A percentile compares a stretch with the other conserved stretches of the same genome.
Evolutionary conservation across 352 stramenopile genomes (phyloP).

Genomic region (Phytophthora litchii): DNA sequence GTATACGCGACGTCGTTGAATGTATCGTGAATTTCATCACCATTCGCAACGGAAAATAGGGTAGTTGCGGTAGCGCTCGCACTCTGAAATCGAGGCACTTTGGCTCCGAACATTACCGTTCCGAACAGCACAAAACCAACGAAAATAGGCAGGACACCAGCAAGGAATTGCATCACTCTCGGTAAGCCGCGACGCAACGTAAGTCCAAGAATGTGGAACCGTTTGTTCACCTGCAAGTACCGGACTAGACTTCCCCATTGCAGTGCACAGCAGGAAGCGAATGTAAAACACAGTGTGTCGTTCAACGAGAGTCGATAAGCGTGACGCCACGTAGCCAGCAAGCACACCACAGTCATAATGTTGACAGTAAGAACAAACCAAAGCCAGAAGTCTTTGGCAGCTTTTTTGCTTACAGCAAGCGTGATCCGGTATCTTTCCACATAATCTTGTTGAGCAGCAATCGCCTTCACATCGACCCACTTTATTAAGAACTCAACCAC

Average conservation of each 20-base stretch:
- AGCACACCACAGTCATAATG: constrained; percentile 50
- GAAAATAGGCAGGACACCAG: constrained; percentile 84
- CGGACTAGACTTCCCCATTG: constrained; percentile 81
- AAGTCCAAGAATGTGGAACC: constrained; percentile 80
- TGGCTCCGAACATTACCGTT: constrained; percentile 87
- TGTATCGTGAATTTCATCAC: constrained; percentile 88
- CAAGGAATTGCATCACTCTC: constrained; percentile 79
- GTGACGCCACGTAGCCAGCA: constrained; percentile 59
- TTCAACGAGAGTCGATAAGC: constrained; percentile 59
- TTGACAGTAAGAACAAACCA: constrained; percentile 64
- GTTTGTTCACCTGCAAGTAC: constrained; percentile 70
- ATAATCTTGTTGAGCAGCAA: constrained; percentile 17
- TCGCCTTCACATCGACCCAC: constrained; percentile 32
- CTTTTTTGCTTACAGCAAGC: constrained; percentile 20
- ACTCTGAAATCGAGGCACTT: constrained; percentile 78
- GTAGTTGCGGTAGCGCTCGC: constrained; percentile 70
- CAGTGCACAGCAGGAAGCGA: constrained; percentile 68
- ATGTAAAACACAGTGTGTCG: constrained; percentile 62
- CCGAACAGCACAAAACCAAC: constrained; percentile 87
- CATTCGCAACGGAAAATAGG: constrained; percentile 87
- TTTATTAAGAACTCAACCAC: constrained; percentile 51
- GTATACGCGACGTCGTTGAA: constrained; percentile 78
- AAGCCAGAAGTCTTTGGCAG: constrained; percentile 69
- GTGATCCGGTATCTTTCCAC: constrained; percentile 10
- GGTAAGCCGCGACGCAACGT: constrained; percentile 75